A percentile compares a stretch with the other conserved stretches of the same genome.
Conservation (phyloP, 331 rosid genomes). For the Malus hybrid region DNA sequence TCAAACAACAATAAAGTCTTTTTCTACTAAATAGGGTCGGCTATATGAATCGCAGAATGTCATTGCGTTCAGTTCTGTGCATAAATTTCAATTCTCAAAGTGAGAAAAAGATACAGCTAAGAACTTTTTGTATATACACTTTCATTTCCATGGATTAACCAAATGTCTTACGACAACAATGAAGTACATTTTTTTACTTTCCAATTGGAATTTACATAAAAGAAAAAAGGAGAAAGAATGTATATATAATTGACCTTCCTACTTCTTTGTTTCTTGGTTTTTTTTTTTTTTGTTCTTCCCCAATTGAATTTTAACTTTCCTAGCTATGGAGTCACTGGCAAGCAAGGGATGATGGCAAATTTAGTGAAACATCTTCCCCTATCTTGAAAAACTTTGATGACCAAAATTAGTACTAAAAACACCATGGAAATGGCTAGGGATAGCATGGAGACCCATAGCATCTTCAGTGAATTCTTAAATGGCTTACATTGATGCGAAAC, state of each 20-base stretch:
- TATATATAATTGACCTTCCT: not conserved
- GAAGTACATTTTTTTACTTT: not conserved
- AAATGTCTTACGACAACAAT: not conserved
- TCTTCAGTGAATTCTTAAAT: conserved; percentile 21
- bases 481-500: conserved; percentile 52
- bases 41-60: fast-evolving
- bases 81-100: not conserved
- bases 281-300: not conserved
- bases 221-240: not conserved
- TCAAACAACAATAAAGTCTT: too few relatives aligned
- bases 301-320: conserved; percentile 6
- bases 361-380: conserved; percentile 21
- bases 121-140: not conserved
- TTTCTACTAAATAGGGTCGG: fast-evolving
- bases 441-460: conserved; percentile 46
- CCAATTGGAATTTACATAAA: not conserved
- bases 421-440: conserved; percentile 57
- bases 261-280: conserved; percentile 10
- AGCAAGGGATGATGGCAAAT: conserved; percentile 12
- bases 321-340: not conserved
- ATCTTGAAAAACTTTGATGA: conserved; percentile 33
- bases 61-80: too few relatives aligned
- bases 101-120: not conserved
- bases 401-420: conserved; percentile 31
- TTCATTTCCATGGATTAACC: not conserved